These are phyloP conservation scores for Kodamaea arcana DNA, from an alignment of 1,139 yeast species.

Conservation along the genomic window DNA sequence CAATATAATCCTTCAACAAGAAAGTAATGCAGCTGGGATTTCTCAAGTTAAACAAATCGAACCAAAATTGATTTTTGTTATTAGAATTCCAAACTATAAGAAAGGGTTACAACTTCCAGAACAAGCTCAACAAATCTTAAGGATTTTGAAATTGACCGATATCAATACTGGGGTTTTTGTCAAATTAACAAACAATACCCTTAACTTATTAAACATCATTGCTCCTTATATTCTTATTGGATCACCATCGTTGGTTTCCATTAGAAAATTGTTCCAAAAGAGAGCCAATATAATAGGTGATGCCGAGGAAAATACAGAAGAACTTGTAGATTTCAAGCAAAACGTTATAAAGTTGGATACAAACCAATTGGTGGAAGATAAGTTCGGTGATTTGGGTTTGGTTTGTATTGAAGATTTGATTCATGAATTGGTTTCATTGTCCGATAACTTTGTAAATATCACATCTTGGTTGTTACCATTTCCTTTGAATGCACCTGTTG, in stretches of 20 bases:
- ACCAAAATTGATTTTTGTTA: conserved; percentile 56
- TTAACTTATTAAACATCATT: conserved; percentile 59
- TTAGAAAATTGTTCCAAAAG: conserved; percentile 70
- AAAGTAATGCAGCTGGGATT: conserved; percentile 10
- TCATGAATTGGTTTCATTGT: conserved; percentile 61
- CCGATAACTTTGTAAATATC: conserved; percentile 58
- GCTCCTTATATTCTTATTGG: conserved; percentile 75
- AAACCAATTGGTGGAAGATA: conserved; percentile 70
- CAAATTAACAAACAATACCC: conserved; percentile 52
- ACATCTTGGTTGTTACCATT: conserved; percentile 67
- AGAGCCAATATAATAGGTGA: conserved; percentile 57
- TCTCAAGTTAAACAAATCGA: conserved; percentile 17
- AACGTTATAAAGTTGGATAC: conserved; percentile 53
- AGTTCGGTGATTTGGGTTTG: conserved; percentile 63
- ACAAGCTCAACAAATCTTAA: conserved; percentile 58
- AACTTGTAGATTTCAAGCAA: conserved; percentile 16
- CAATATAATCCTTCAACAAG: conserved; percentile 40
- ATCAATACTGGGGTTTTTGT: conserved; percentile 69
- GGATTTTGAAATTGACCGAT: conserved; percentile 54
- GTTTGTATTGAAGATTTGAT: conserved; percentile 78
- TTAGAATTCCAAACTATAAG: conserved; percentile 56
- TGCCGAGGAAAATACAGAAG: conserved; percentile 17
- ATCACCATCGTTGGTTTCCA: conserved; percentile 63
- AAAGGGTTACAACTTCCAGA: conserved; percentile 62
- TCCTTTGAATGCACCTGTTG: conserved; percentile 61